phyloP scores from a whole-genome alignment of 495 filamentous ascomycete species.

The Bacidia rubella region DNA sequence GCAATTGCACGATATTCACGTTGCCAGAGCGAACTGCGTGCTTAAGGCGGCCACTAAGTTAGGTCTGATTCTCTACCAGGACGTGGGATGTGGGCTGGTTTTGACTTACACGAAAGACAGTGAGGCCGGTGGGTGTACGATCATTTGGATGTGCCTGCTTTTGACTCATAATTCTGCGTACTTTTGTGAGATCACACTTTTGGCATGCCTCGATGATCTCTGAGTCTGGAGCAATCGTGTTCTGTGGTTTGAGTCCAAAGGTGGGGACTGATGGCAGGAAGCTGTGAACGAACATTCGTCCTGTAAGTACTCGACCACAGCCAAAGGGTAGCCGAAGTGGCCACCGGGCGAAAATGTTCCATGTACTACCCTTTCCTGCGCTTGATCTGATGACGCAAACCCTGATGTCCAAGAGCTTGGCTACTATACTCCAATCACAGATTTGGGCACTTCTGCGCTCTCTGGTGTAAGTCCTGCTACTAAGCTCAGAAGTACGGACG shows the following conservation, averaged over 20 bases:
- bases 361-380: not conserved
- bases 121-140: conserved; percentile 6
- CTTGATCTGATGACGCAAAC: not conserved
- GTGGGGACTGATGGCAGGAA: not conserved
- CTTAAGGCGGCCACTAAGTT: not conserved
- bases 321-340: not conserved
- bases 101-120: conserved; percentile 6
- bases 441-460: not conserved
- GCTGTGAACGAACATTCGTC: not conserved
- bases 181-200: not conserved
- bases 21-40: conserved; percentile 38
- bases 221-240: not conserved
- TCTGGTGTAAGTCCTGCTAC: too few relatives aligned
- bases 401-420: not conserved
- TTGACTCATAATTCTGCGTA: not conserved
- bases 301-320: not conserved
- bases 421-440: not conserved
- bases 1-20: conserved; percentile 34
- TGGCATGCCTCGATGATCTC: conserved; percentile 3
- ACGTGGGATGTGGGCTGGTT: too few relatives aligned
- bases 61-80: too few relatives aligned
- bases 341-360: not conserved
- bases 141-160: conserved; percentile 3
- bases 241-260: conserved; percentile 1
- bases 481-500: too few relatives aligned